Evolutionary conservation across 805 yeast genomes (phyloP).

Genomic region (Kazachstania africana): DNA sequence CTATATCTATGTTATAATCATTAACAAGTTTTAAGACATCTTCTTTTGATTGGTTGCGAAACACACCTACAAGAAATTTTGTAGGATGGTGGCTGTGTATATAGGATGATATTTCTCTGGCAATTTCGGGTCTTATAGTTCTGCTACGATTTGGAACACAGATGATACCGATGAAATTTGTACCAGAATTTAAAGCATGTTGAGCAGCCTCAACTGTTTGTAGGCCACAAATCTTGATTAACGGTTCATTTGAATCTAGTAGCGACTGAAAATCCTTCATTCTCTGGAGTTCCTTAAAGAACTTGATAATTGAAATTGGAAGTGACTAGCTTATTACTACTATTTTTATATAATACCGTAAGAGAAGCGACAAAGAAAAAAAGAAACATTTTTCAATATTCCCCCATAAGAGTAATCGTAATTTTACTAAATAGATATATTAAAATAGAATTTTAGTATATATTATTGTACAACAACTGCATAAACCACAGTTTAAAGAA

Average conservation of each 20-base stretch:
- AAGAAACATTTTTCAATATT: neutral
- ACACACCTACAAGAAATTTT: constrained; percentile 79
- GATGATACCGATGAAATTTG: constrained; percentile 73
- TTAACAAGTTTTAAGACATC: constrained; percentile 37
- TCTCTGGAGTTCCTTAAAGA: neutral
- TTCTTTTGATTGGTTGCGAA: constrained; percentile 64
- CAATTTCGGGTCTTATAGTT: constrained; percentile 42
- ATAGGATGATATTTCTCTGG: constrained; percentile 33
- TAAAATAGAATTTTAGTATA: no score
- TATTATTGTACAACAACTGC: no score
- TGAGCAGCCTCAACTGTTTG: constrained; percentile 55
- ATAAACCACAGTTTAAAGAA: no score
- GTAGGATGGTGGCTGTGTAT: constrained; percentile 32
- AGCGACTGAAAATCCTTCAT: constrained; percentile 1
- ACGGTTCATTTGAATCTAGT: neutral
- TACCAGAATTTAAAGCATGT: constrained; percentile 59
- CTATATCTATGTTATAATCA: constrained; percentile 51
- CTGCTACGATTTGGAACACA: constrained; percentile 75
- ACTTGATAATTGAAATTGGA: neutral
- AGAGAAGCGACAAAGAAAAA: neutral
- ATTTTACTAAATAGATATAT: neutral
- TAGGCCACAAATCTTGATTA: constrained; percentile 85
- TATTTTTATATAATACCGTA: neutral
- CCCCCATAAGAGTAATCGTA: neutral
- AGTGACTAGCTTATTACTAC: neutral